Evolutionary conservation across 768 basidiomycete species (phyloP).

Genomic region (Chalciporus piperatus): DNA sequence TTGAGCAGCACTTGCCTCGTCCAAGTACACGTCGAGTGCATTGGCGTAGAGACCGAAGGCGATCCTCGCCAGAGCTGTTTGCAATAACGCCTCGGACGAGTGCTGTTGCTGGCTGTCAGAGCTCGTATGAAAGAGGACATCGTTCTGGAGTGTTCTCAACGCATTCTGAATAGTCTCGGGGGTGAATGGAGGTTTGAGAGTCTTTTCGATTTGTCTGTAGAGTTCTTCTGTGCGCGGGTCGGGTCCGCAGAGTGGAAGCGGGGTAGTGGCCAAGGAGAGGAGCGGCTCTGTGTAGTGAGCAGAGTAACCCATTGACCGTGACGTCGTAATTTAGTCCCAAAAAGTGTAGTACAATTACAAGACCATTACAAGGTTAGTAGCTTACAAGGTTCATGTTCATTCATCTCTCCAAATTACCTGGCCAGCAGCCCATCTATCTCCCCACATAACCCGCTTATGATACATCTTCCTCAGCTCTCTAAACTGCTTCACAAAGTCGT

Average conservation of each 20-base stretch:
- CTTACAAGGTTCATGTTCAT: no score
- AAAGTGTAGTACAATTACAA: background rate
- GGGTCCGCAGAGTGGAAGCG: constrained; percentile 4
- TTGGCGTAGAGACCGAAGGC: constrained; percentile 61
- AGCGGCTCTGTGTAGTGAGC: constrained; percentile 28
- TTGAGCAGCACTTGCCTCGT: constrained; percentile 68
- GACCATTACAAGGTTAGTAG: background rate
- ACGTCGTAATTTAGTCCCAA: background rate
- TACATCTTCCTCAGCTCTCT: constrained; percentile 85
- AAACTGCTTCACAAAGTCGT: constrained; percentile 86
- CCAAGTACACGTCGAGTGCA: constrained; percentile 59
- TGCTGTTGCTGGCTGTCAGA: background rate
- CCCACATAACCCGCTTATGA: constrained; percentile 91
- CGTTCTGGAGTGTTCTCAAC: constrained; percentile 14
- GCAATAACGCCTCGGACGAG: constrained; percentile 9
- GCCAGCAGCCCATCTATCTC: constrained; percentile 80
- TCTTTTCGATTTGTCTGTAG: constrained; percentile 15
- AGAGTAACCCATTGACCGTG: constrained; percentile 21
- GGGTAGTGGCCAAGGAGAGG: constrained; percentile 14
- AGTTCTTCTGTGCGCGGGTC: constrained; percentile 9
- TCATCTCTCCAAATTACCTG: constrained; percentile 86
- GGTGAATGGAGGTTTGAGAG: constrained; percentile 21
- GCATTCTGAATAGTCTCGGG: constrained; percentile 15
- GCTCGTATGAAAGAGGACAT: background rate
- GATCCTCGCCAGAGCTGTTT: constrained; percentile 47